Percentiles rank a stretch among this genome's conserved stretches.
Conservation (phyloP, 1,284 basidiomycete species). For the Takashimella koratensis region DNA sequence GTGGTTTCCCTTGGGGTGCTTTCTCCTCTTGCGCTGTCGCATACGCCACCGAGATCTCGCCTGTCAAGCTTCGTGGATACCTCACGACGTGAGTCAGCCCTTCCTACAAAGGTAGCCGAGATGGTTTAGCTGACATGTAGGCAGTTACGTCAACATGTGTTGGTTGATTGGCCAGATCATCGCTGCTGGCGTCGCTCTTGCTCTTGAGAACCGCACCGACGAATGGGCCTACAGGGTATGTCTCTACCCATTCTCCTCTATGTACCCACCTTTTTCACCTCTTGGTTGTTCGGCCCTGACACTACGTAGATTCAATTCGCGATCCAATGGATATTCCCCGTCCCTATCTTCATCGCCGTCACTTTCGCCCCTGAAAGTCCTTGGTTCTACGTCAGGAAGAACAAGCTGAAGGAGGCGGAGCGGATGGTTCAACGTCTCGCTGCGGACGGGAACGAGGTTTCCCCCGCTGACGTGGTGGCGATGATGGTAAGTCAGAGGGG, state of each 20-base stretch:
- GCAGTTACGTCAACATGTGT: constrained; percentile 42
- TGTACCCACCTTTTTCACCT: no score
- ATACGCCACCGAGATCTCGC: constrained; percentile 54
- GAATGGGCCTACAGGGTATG: constrained; percentile 37
- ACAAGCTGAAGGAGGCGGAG: constrained; percentile 20
- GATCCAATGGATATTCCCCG: constrained; percentile 48
- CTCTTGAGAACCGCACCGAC: constrained; percentile 30
- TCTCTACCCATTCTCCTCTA: no score
- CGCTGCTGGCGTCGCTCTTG: constrained; percentile 43
- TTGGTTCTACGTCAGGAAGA: constrained; percentile 28
- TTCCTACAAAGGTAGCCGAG: no score
- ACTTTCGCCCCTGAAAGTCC: constrained; percentile 28
- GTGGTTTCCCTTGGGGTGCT: constrained; percentile 48
- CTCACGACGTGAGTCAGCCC: no score
- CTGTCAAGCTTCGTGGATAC: constrained; percentile 49
- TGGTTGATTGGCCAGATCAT: constrained; percentile 47
- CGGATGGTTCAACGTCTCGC: constrained; percentile 14
- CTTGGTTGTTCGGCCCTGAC: no score
- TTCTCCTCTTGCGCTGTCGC: constrained; percentile 43
- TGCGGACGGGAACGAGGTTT: constrained; percentile 15
- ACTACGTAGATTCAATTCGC: constrained; percentile 41
- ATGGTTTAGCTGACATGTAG: no score
- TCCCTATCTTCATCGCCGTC: constrained; percentile 22
- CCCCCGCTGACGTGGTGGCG: constrained; percentile 37
- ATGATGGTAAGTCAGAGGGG: no score